Conservation (phyloP, 768 basidiomycete genomes). For the Termitomyces sp. region DNA sequence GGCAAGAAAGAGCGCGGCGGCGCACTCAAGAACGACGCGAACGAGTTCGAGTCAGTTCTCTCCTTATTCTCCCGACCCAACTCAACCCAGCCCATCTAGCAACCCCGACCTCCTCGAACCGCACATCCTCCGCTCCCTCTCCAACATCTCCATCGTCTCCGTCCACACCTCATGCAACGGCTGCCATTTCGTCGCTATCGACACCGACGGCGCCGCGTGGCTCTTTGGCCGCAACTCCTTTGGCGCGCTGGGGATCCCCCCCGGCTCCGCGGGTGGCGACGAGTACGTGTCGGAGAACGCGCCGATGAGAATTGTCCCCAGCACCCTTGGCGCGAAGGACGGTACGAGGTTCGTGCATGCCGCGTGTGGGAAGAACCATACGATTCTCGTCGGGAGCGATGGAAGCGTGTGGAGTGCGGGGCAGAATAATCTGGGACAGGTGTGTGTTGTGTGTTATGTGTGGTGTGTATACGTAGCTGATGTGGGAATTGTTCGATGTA, state of each 20-base stretch:
- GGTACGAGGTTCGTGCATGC: constrained; percentile 73
- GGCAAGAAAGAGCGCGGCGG: constrained; percentile 71
- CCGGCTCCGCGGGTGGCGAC: constrained; percentile 50
- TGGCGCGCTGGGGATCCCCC: constrained; percentile 40
- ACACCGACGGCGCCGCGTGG: constrained; percentile 79
- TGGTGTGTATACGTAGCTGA: not conserved
- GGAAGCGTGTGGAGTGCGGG: constrained; percentile 86
- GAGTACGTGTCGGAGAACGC: constrained; percentile 72
- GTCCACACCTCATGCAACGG: constrained; percentile 74
- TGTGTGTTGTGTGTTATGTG: constrained; percentile 25
- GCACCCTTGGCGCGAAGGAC: constrained; percentile 55
- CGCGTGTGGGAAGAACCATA: constrained; percentile 81
- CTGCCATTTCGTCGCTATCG: constrained; percentile 75
- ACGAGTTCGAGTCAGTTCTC: constrained; percentile 32
- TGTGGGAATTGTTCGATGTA: constrained; percentile 26
- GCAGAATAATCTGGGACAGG: constrained; percentile 78
- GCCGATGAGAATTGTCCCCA: constrained; percentile 57
- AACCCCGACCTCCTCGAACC: constrained; percentile 85
- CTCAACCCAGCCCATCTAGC: constrained; percentile 21
- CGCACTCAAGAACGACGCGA: constrained; percentile 37
- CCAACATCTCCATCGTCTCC: constrained; percentile 71
- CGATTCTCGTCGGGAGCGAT: constrained; percentile 75
- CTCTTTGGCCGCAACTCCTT: constrained; percentile 84
- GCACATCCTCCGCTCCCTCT: constrained; percentile 83
- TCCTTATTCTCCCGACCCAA: constrained; percentile 12